These are phyloP conservation scores for Clausena lansium DNA, from an alignment of 345 rosid species.

Conservation along the genomic window DNA sequence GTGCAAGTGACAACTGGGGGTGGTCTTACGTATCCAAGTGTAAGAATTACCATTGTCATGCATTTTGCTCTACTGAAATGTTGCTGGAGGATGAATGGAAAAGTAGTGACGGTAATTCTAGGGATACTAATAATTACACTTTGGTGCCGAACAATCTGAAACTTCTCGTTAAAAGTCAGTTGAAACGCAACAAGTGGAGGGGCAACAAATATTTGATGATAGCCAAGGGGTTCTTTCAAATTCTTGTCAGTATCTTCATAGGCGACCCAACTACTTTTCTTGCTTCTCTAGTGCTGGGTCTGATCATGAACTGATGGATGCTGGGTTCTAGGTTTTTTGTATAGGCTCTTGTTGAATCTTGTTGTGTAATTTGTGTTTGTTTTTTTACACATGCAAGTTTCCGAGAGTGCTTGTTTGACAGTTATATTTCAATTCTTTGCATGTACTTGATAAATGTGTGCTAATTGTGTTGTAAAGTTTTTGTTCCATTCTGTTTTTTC, in stretches of 20 bases:
- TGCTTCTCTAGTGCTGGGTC: background rate
- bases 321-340: background rate
- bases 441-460: background rate
- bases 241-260: background rate
- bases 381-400: background rate
- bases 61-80: background rate
- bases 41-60: conserved; percentile 7
- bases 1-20: background rate
- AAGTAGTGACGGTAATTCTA: background rate
- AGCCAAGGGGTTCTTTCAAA: background rate
- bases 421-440: background rate
- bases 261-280: background rate
- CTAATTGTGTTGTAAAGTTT: too few relatives aligned
- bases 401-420: background rate
- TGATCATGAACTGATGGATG: background rate
- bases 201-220: background rate
- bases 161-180: background rate
- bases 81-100: background rate
- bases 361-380: background rate
- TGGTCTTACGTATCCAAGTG: conserved; percentile 12
- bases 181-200: background rate
- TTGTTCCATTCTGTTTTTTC: too few relatives aligned
- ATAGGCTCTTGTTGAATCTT: background rate
- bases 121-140: background rate
- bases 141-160: background rate